These are phyloP conservation scores for Eucalyptus regnans DNA, from an alignment of 345 rosid genomes.

Conservation along the genomic window DNA sequence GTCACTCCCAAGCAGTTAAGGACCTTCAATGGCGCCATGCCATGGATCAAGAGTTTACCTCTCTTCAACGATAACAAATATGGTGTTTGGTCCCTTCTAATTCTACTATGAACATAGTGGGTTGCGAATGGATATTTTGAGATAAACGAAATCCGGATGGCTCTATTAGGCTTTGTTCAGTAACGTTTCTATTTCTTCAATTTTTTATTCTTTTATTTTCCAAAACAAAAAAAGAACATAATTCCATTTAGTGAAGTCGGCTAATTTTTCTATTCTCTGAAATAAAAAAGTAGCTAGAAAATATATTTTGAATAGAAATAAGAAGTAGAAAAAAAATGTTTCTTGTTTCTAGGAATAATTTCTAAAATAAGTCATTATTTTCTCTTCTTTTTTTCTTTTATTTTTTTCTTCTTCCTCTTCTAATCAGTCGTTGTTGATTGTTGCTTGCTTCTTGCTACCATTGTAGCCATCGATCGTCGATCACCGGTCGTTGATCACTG, in stretches of 20 bases:
- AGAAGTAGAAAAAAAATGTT: no score
- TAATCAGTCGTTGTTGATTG: accelerated
- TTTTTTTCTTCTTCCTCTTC: no score
- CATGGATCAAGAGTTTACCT: not conserved
- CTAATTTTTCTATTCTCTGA: no score
- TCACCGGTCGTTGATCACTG: accelerated
- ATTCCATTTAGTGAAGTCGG: accelerated
- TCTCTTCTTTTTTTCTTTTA: no score
- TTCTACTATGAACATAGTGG: not conserved
- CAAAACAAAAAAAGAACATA: not conserved
- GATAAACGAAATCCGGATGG: not conserved
- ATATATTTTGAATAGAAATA: no score
- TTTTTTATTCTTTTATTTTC: not conserved
- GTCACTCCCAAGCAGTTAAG: not conserved
- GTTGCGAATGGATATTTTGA: not conserved
- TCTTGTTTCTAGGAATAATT: no score
- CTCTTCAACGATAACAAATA: not conserved
- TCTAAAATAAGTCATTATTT: no score
- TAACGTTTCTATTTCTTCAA: no score
- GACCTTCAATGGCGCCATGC: not conserved
- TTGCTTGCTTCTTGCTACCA: no score
- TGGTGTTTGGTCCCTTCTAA: not conserved
- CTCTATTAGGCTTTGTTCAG: not conserved
- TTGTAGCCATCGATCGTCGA: accelerated
- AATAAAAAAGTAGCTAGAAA: no score